Conservation (phyloP, 805 yeast species). For the Sugiyamaella mastotermitis region DNA sequence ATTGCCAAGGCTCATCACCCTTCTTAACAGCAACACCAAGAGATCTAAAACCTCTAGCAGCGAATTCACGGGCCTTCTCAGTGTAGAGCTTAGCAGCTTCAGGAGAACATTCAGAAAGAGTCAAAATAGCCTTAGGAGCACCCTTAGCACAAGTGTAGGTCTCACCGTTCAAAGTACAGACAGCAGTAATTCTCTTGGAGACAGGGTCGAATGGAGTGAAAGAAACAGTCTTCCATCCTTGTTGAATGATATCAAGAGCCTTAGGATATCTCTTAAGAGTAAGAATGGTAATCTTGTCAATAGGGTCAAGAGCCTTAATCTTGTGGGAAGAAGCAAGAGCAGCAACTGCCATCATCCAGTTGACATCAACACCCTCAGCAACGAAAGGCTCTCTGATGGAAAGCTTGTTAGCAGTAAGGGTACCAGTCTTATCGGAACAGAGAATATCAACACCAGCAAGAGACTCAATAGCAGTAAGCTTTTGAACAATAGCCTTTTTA, state of each 20-base stretch:
- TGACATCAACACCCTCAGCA: constrained; percentile 95
- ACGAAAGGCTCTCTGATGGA: constrained; percentile 96
- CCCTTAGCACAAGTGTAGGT: constrained; percentile 95
- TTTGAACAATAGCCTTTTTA: constrained; percentile 95
- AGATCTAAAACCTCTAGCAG: constrained; percentile 97
- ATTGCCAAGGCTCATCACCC: constrained; percentile 99
- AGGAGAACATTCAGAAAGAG: constrained; percentile 52
- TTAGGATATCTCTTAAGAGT: constrained; percentile 85
- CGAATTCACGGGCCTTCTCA: constrained; percentile 95
- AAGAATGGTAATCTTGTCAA: constrained; percentile 92
- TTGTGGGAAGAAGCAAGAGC: constrained; percentile 97
- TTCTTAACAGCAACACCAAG: constrained; percentile 98
- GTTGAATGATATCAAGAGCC: constrained; percentile 47
- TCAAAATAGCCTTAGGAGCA: constrained; percentile 93
- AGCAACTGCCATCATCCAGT: constrained; percentile 95
- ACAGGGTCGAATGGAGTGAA: constrained; percentile 98
- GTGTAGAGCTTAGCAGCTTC: constrained; percentile 91
- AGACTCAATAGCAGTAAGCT: constrained; percentile 92
- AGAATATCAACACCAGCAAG: constrained; percentile 95
- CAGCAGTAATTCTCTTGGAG: constrained; percentile 91
- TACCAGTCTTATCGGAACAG: constrained; percentile 97
- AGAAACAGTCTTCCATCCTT: constrained; percentile 44
- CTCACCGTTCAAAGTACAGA: constrained; percentile 94
- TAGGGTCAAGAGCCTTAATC: constrained; percentile 97
- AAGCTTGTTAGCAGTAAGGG: constrained; percentile 91